phyloP scores from a whole-genome alignment of 1,284 basidiomycete genomes.

The Fistulina hepatica region DNA sequence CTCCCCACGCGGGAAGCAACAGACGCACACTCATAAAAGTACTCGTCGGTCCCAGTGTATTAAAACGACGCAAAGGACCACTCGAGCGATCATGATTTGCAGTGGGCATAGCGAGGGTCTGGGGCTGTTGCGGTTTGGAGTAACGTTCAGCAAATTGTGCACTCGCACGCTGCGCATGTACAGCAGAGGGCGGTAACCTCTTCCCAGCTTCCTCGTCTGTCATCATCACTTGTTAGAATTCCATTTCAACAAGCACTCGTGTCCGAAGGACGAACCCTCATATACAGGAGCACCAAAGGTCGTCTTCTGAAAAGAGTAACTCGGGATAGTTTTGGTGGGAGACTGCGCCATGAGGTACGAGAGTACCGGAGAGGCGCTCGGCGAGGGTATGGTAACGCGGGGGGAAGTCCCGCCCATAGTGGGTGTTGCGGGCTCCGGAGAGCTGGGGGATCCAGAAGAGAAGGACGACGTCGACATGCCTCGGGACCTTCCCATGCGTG shows the following conservation, averaged over 20 bases:
- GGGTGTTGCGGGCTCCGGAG: constrained; percentile 37
- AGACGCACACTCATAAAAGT: constrained; percentile 44
- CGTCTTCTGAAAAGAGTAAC: constrained; percentile 53
- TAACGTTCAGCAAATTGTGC: constrained; percentile 38
- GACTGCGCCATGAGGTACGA: constrained; percentile 57
- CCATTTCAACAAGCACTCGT: neutral
- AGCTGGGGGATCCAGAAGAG: constrained; percentile 39
- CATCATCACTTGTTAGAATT: constrained; percentile 9
- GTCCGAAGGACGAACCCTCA: constrained; percentile 38
- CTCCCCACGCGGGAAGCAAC: constrained; percentile 7
- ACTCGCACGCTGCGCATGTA: constrained; percentile 41
- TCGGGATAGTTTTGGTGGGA: constrained; percentile 37
- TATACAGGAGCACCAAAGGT: constrained; percentile 40
- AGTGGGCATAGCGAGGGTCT: constrained; percentile 28
- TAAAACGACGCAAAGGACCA: constrained; percentile 56
- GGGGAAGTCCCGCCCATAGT: constrained; percentile 29
- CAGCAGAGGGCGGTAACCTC: constrained; percentile 30
- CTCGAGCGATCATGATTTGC: constrained; percentile 49
- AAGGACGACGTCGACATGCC: constrained; percentile 52
- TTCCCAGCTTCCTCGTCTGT: constrained; percentile 38
- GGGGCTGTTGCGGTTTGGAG: constrained; percentile 23
- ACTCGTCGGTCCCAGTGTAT: constrained; percentile 44
- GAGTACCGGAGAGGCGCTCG: constrained; percentile 56
- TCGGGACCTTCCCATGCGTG: constrained; percentile 21
- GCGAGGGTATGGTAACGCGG: constrained; percentile 37